A percentile compares a stretch with the other conserved stretches of the same genome.
These are phyloP conservation scores for Phytophthora brassicae DNA, from an alignment of 352 stramenopile species.

Conservation along the genomic window DNA sequence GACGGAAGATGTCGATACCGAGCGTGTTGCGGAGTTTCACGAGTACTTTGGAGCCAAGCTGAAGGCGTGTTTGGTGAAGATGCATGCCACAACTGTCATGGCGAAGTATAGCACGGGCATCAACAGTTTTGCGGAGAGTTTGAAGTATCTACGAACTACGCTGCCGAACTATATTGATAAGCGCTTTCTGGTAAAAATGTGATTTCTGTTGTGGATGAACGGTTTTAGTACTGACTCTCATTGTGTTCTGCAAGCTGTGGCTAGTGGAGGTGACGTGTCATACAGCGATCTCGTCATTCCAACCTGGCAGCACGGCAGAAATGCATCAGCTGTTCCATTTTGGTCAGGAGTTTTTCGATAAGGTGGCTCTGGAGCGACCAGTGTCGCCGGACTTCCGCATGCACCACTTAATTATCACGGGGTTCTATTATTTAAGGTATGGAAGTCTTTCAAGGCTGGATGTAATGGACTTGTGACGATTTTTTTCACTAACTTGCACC, in stretches of 20 bases:
- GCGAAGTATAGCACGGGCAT: conserved; percentile 20
- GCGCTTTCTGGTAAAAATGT: conserved; percentile 47
- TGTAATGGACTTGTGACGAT: neutral
- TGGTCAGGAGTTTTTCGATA: conserved; percentile 47
- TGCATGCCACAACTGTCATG: conserved; percentile 46
- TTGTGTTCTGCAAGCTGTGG: conserved; percentile 47
- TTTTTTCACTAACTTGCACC: neutral
- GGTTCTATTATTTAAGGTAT: conserved; percentile 61
- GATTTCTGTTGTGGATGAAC: neutral
- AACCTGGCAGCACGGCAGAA: conserved; percentile 28
- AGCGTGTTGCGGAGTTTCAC: conserved; percentile 24
- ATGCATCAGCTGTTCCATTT: conserved; percentile 42
- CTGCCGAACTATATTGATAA: conserved; percentile 50
- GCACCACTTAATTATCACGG: conserved; percentile 62
- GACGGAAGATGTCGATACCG: conserved; percentile 3
- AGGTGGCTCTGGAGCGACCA: conserved; percentile 21
- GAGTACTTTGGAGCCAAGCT: conserved; percentile 60
- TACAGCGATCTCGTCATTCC: conserved; percentile 45
- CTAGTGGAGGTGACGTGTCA: conserved; percentile 66
- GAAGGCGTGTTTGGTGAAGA: conserved; percentile 50
- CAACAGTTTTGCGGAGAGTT: conserved; percentile 44
- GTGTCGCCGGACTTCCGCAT: conserved; percentile 41
- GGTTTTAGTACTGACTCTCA: conserved; percentile 5
- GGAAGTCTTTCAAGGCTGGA: neutral
- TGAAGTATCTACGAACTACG: conserved; percentile 49